These are phyloP conservation scores for Garcia nutans DNA, from an alignment of 345 rosid genomes.

Conservation along the genomic window DNA sequence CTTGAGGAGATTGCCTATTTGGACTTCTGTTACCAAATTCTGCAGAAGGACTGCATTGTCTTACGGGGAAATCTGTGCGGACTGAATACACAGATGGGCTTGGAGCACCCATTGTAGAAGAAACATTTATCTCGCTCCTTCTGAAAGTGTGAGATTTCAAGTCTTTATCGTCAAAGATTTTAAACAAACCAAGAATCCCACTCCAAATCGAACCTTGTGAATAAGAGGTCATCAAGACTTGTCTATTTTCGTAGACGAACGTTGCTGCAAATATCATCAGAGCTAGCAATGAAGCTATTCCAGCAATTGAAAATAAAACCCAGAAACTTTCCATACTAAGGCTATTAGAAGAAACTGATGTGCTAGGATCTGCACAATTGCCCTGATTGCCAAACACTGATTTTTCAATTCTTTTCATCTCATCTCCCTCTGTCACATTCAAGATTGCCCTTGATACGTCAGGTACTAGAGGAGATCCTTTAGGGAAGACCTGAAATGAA, in stretches of 20 bases:
- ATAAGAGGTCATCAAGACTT: background rate
- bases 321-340: conserved; percentile 26
- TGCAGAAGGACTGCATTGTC: background rate
- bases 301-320: conserved; percentile 27
- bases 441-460: conserved; percentile 30
- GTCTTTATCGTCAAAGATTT: conserved; percentile 20
- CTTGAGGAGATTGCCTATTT: background rate
- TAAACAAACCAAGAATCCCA: conserved; percentile 3
- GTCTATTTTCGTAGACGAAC: conserved; percentile 19
- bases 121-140: background rate
- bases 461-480: conserved; percentile 21
- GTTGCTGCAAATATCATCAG: background rate
- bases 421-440: conserved; percentile 22
- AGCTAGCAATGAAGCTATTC: conserved; percentile 17
- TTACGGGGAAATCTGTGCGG: background rate
- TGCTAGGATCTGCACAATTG: conserved; percentile 15
- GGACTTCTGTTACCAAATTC: background rate
- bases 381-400: conserved; percentile 11
- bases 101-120: background rate
- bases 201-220: conserved; percentile 5
- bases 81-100: conserved; percentile 1
- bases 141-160: conserved; percentile 14
- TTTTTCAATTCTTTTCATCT: conserved; percentile 15
- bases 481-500: conserved; percentile 18
- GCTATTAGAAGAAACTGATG: conserved; percentile 17